phyloP scores from a whole-genome alignment of 2,329 filamentous ascomycete species.

The Colletotrichum agaves region DNA sequence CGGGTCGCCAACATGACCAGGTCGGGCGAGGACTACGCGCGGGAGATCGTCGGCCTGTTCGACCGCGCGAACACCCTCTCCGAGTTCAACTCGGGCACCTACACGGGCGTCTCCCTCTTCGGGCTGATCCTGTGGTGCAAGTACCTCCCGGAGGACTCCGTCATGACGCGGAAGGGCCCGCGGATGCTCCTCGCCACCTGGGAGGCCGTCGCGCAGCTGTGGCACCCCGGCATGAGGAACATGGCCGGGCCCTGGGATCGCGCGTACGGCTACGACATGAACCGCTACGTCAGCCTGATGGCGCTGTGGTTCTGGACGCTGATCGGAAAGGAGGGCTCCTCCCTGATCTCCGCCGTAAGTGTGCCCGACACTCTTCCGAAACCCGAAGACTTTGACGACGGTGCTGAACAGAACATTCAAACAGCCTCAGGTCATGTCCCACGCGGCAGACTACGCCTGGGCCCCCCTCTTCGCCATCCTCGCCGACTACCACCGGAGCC shows the following conservation, averaged over 20 bases:
- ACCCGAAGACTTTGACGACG: too few species aligned
- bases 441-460: constrained; percentile 68
- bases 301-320: constrained; percentile 69
- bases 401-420: too few species aligned
- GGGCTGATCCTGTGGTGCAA: constrained; percentile 69
- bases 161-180: constrained; percentile 63
- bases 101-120: constrained; percentile 70
- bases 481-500: constrained; percentile 57
- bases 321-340: constrained; percentile 58
- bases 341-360: constrained; percentile 47
- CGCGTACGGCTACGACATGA: constrained; percentile 72
- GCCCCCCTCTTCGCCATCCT: constrained; percentile 67
- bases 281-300: constrained; percentile 67
- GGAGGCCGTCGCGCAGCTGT: constrained; percentile 62
- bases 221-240: constrained; percentile 68
- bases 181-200: constrained; percentile 65
- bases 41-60: constrained; percentile 67
- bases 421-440: constrained; percentile 64
- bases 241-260: constrained; percentile 74
- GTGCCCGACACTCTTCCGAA: too few species aligned
- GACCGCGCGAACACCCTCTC: constrained; percentile 65
- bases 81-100: constrained; percentile 72
- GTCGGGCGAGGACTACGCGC: constrained; percentile 65
- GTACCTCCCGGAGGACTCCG: constrained; percentile 63
- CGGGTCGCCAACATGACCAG: constrained; percentile 68